Conservation (phyloP, 1,139 yeast genomes). For the Yamadazyma oceani region DNA sequence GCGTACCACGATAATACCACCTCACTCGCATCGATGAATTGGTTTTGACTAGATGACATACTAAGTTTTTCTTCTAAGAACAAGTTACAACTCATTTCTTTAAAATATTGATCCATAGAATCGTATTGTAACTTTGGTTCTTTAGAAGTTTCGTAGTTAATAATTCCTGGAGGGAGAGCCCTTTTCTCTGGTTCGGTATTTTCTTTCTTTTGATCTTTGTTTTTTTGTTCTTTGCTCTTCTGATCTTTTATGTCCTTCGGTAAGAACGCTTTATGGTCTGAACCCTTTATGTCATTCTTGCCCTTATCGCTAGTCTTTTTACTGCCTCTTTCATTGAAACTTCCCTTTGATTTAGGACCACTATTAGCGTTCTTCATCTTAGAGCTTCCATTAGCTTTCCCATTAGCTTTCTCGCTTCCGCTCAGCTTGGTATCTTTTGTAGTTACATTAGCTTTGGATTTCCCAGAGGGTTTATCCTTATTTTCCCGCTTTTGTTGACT, state of each 20-base stretch:
- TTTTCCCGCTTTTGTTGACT: background rate
- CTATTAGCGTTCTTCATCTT: too few species aligned
- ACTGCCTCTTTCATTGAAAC: background rate
- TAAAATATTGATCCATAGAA: conserved; percentile 50
- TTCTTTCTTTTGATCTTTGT: background rate
- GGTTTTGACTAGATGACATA: conserved; percentile 28
- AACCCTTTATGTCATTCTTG: conserved; percentile 4
- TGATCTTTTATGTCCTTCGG: background rate
- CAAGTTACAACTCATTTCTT: conserved; percentile 60
- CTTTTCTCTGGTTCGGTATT: conserved; percentile 1
- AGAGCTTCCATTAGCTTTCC: conserved; percentile 1
- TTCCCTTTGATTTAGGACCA: conserved; percentile 1
- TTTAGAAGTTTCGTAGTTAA: conserved; percentile 28
- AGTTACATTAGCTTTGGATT: background rate
- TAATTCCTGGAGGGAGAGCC: conserved; percentile 28
- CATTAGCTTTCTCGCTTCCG: conserved; percentile 5
- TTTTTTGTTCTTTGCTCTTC: conserved; percentile 4
- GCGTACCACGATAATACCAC: conserved; percentile 54
- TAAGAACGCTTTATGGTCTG: conserved; percentile 1
- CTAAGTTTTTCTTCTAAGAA: conserved; percentile 62
- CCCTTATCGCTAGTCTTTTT: conserved; percentile 5
- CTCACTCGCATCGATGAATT: conserved; percentile 35
- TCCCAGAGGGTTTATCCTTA: background rate
- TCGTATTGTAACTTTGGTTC: conserved; percentile 49
- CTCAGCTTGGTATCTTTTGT: conserved; percentile 2